phyloP scores from a whole-genome alignment of 495 filamentous ascomycete genomes.

The Polyplosphaeria fusca region DNA sequence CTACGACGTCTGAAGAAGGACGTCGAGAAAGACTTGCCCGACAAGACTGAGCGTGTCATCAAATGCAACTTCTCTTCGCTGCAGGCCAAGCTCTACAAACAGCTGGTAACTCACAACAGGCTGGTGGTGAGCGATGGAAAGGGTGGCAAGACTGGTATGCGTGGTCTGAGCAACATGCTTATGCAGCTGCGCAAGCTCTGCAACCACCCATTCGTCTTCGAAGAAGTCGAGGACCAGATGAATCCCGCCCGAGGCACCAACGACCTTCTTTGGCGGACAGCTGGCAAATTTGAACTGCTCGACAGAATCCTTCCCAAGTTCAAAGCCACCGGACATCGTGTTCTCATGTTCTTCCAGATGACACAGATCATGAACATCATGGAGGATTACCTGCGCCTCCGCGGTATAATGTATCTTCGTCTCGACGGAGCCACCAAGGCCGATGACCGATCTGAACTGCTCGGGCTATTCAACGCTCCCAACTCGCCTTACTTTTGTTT shows the following conservation, averaged over 20 bases:
- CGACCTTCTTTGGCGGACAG: conserved; percentile 90
- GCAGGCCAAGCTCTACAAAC: conserved; percentile 90
- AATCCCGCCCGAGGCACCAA: conserved; percentile 84
- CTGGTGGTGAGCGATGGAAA: conserved; percentile 92
- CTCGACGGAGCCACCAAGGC: conserved; percentile 96
- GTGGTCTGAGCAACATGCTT: conserved; percentile 97
- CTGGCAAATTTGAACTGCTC: conserved; percentile 94
- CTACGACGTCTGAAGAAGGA: conserved; percentile 98
- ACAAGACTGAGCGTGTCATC: conserved; percentile 98
- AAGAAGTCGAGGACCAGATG: conserved; percentile 96
- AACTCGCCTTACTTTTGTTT: conserved; percentile 95
- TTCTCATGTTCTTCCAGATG: conserved; percentile 99
- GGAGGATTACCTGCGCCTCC: conserved; percentile 92
- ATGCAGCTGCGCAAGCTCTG: conserved; percentile 99
- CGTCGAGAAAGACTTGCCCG: conserved; percentile 96
- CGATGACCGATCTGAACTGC: conserved; percentile 88
- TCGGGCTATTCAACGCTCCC: conserved; percentile 84
- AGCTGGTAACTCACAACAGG: conserved; percentile 91
- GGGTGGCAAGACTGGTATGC: conserved; percentile 90
- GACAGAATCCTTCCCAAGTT: conserved; percentile 94
- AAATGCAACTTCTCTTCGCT: conserved; percentile 97
- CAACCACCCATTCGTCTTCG: conserved; percentile 98
- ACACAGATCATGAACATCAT: conserved; percentile 99
- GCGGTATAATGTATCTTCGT: conserved; percentile 78
- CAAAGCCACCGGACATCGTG: conserved; percentile 79